phyloP scores from a whole-genome alignment of 208 protist species.

The Leptomonas pyrrhocoris region DNA sequence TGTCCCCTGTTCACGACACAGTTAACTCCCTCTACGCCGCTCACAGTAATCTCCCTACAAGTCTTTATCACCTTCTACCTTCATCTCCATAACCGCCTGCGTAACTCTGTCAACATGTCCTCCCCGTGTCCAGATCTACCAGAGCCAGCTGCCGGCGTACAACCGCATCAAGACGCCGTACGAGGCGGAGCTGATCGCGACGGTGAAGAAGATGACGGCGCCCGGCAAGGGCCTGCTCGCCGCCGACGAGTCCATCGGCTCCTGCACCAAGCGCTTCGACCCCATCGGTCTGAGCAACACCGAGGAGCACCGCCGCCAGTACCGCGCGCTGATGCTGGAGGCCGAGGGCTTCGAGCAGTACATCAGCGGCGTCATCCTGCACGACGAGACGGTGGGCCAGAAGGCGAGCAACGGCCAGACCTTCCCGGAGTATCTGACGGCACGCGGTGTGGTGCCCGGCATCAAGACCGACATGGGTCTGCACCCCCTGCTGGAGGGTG shows the following conservation, averaged over 20 bases:
- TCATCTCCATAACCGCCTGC: background rate
- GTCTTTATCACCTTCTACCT: too few species aligned
- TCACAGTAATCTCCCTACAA: too few species aligned
- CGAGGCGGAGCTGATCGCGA: conserved; percentile 43
- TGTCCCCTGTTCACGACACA: too few species aligned
- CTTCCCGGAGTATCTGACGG: conserved; percentile 87
- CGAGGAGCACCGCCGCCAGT: conserved; percentile 88
- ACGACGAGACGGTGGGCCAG: conserved; percentile 96
- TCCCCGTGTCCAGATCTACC: conserved; percentile 77
- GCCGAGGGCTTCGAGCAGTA: conserved; percentile 84
- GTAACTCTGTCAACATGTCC: conserved; percentile 53
- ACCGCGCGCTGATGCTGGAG: conserved; percentile 88
- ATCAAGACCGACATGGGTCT: conserved; percentile 96
- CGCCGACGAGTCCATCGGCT: conserved; percentile 90
- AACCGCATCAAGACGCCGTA: conserved; percentile 33
- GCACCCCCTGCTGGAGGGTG: conserved; percentile 75
- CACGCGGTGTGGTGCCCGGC: conserved; percentile 89
- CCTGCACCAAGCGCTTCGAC: conserved; percentile 90
- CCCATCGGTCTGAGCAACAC: conserved; percentile 90
- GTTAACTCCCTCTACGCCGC: too few species aligned
- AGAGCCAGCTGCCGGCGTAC: conserved; percentile 55
- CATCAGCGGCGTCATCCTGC: conserved; percentile 97
- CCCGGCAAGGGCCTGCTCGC: conserved; percentile 94
- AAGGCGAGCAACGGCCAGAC: conserved; percentile 79
- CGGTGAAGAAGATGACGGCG: conserved; percentile 31